Evolutionary conservation across 2,329 filamentous ascomycete species (phyloP).

Genomic region (Hypomyces rosellus): DNA sequence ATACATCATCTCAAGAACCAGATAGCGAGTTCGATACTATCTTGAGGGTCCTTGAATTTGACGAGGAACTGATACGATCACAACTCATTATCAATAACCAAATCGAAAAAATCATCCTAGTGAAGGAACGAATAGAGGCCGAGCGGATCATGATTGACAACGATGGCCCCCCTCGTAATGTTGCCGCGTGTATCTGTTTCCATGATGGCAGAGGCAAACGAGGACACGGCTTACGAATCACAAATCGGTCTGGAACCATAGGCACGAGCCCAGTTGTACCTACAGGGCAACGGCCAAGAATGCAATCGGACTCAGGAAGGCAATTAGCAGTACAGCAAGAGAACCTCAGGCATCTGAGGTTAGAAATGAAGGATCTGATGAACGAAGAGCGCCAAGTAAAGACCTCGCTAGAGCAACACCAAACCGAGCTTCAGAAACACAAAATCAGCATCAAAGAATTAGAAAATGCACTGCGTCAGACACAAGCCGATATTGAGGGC

Average conservation of each 20-base stretch:
- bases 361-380: constrained; percentile 48
- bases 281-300: constrained; percentile 55
- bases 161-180: constrained; percentile 56
- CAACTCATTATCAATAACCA: constrained; percentile 75
- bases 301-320: constrained; percentile 68
- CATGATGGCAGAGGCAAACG: constrained; percentile 50
- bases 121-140: constrained; percentile 61
- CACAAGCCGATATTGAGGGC: constrained; percentile 51
- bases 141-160: constrained; percentile 61
- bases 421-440: constrained; percentile 40
- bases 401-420: constrained; percentile 42
- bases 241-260: constrained; percentile 34
- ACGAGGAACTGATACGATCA: constrained; percentile 69
- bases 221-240: constrained; percentile 55
- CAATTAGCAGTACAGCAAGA: constrained; percentile 53
- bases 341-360: constrained; percentile 45
- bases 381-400: constrained; percentile 41
- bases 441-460: constrained; percentile 32
- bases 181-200: constrained; percentile 64
- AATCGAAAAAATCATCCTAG: constrained; percentile 80
- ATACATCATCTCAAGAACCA: constrained; percentile 56
- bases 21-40: constrained; percentile 68
- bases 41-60: constrained; percentile 73
- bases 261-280: constrained; percentile 39
- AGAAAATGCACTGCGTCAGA: constrained; percentile 49